A percentile compares a stretch with the other conserved stretches of the same genome.
Conservation (phyloP, 768 basidiomycete species). For the Lentinus tigrinus region DNA sequence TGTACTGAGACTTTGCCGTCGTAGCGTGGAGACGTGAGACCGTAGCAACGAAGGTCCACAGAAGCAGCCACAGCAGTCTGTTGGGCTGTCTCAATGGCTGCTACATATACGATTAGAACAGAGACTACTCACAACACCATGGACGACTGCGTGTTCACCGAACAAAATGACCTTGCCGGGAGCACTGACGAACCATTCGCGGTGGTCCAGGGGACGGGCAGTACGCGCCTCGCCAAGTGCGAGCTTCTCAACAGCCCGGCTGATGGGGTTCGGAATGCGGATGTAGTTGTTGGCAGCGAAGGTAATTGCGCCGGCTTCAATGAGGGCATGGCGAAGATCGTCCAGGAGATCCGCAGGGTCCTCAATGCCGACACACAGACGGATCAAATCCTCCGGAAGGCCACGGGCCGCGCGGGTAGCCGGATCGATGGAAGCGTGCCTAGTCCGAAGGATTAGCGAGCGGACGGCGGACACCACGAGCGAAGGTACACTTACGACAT, state of each 20-base stretch:
- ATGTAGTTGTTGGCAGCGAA: slow-evolving; percentile 51
- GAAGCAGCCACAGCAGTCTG: slow-evolving; percentile 95
- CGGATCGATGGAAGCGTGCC: slow-evolving; percentile 97
- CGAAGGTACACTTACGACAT: slow-evolving; percentile 82
- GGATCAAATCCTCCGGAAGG: slow-evolving; percentile 97
- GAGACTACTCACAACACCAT: slow-evolving; percentile 77
- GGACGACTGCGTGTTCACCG: slow-evolving; percentile 98
- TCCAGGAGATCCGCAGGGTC: slow-evolving; percentile 91
- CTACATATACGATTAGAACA: background rate
- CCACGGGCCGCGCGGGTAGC: slow-evolving; percentile 94
- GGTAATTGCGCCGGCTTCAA: slow-evolving; percentile 86
- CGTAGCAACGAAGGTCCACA: slow-evolving; percentile 94
- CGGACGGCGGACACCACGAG: background rate
- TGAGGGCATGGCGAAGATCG: slow-evolving; percentile 89
- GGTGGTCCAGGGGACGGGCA: slow-evolving; percentile 29
- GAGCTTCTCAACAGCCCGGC: slow-evolving; percentile 69
- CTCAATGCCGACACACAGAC: slow-evolving; percentile 97
- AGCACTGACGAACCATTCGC: slow-evolving; percentile 87
- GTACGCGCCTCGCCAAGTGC: slow-evolving; percentile 34
- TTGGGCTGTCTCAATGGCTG: slow-evolving; percentile 1
- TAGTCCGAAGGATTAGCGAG: slow-evolving; percentile 30
- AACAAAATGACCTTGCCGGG: slow-evolving; percentile 98
- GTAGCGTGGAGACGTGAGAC: slow-evolving; percentile 69
- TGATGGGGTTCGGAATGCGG: slow-evolving; percentile 42
- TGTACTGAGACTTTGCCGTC: slow-evolving; percentile 74